A percentile compares a stretch with the other conserved stretches of the same genome.
Evolutionary conservation across 768 basidiomycete genomes (phyloP).

Genomic region (Phanerochaete carnosa): DNA sequence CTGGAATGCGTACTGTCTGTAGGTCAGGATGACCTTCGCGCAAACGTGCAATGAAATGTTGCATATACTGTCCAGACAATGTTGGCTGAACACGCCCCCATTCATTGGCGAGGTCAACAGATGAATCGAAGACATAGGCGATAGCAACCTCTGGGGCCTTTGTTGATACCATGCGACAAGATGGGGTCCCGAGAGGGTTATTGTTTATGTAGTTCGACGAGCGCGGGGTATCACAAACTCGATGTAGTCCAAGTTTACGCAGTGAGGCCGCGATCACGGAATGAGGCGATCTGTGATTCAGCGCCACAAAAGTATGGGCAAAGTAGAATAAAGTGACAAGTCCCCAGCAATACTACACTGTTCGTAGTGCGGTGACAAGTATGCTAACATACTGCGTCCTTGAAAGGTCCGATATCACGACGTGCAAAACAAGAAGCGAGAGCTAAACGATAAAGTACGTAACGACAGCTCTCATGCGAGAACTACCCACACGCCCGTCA

Average conservation of each 20-base stretch:
- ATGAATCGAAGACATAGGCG: slow-evolving; percentile 60
- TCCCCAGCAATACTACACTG: too few relatives aligned
- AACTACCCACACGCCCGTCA: slow-evolving; percentile 8
- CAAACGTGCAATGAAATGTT: slow-evolving; percentile 32
- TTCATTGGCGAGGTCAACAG: slow-evolving; percentile 47
- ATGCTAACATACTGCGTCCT: too few relatives aligned
- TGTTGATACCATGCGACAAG: not conserved
- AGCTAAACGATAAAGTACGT: not conserved
- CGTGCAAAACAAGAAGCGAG: not conserved
- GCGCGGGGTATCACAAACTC: too few relatives aligned
- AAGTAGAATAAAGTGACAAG: not conserved
- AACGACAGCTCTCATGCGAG: slow-evolving; percentile 1
- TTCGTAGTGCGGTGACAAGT: too few relatives aligned
- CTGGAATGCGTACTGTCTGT: slow-evolving; percentile 19
- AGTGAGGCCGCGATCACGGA: too few relatives aligned
- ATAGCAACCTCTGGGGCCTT: slow-evolving; percentile 34
- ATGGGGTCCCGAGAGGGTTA: too few relatives aligned
- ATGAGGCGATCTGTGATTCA: not conserved
- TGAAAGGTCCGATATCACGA: not conserved
- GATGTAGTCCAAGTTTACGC: too few relatives aligned
- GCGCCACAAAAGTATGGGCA: not conserved
- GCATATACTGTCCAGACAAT: slow-evolving; percentile 52
- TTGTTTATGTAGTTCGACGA: too few relatives aligned
- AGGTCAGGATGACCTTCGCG: slow-evolving; percentile 30
- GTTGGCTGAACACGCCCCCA: slow-evolving; percentile 45